Base-by-base conservation (phyloP, 495 filamentous ascomycete species). In the Opeltia flavorubescens region DNA sequence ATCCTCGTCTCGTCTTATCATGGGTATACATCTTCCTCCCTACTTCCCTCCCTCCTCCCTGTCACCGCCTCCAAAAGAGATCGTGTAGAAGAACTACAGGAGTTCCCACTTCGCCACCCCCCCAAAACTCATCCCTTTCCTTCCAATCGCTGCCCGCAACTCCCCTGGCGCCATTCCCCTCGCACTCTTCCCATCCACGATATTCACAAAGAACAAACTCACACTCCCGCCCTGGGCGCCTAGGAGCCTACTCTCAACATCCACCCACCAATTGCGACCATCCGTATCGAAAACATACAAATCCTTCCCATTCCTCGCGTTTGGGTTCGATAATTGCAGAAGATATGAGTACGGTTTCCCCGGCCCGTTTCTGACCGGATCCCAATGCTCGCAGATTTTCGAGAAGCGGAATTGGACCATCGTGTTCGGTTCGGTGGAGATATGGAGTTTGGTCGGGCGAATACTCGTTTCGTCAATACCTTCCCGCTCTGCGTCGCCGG, bases 351-450 rank as follows among this genome's bases (percentile, higher is more conserved):
- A 80, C 6, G 74, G 74, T 52, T 74, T 72, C 2, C 77, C 75
- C 33, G 56, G 59, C 9, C 81, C 83, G 53, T 88, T 75, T 25
- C 62, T 67, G 45, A 77, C 69, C 23, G 79, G 66, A 34, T 74
- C 74, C 86, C 86, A 94, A 54, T 95, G 88, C 57, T 72, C 69
- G 57, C 88, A 95, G 18, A 81, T 52, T 47, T 81, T 76, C 8
- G 67, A 66, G 54, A 93, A 87, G 52, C 81, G 80, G 63, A 95
- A 94, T 56, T 30, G 77, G 67, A 8, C 70, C 63, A 3, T 57
- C 51, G 17, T 65, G 57, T 50, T 60, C 54, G 41, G 64, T 63
- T 46, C 64, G 60, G 58, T 65, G 4, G 69, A 64, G 41, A 95
- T 75, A 6, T 65, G 57, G 49, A 76, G 76, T 29, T 58, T 55